phyloP scores from a whole-genome alignment of 805 yeast genomes.

The Starmerella vitae region DNA sequence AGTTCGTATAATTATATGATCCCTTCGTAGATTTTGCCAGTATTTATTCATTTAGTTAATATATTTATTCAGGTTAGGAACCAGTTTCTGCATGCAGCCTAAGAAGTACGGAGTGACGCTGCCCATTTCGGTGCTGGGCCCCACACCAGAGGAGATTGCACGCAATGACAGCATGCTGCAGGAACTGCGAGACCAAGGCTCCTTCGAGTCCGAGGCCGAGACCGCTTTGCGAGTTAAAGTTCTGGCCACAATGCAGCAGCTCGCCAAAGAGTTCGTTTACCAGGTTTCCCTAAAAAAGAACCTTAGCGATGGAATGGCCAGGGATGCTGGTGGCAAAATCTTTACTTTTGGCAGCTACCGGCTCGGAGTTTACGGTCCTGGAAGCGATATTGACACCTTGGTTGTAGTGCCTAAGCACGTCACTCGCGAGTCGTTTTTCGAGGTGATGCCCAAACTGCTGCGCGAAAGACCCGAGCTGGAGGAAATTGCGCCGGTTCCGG shows the following conservation, averaged over 20 bases:
- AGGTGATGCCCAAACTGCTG: constrained; percentile 58
- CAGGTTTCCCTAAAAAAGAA: constrained; percentile 66
- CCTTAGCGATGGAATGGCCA: constrained; percentile 96
- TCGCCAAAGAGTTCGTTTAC: constrained; percentile 72
- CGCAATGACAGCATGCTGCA: constrained; percentile 63
- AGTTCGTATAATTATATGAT: too few relatives aligned
- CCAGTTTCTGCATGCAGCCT: constrained; percentile 6
- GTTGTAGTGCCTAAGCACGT: constrained; percentile 97
- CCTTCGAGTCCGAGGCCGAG: constrained; percentile 78
- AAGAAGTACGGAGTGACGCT: constrained; percentile 54
- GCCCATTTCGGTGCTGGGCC: constrained; percentile 75
- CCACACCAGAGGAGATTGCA: constrained; percentile 64
- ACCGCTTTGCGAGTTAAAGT: constrained; percentile 69
- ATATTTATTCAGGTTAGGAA: neutral
- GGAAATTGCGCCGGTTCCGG: constrained; percentile 87
- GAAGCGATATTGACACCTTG: constrained; percentile 91
- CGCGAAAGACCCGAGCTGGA: constrained; percentile 68
- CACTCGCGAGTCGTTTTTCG: constrained; percentile 75
- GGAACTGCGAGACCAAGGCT: constrained; percentile 69
- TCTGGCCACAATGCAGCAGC: constrained; percentile 51
- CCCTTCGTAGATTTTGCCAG: too few relatives aligned
- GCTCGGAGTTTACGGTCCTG: constrained; percentile 94
- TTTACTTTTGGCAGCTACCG: constrained; percentile 92
- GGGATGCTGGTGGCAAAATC: constrained; percentile 95
- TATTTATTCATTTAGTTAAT: too few relatives aligned